A percentile compares a stretch with the other conserved stretches of the same genome.
Evolutionary conservation across 2,329 filamentous ascomycete genomes (phyloP).

Genomic region (Penicillium sp.): DNA sequence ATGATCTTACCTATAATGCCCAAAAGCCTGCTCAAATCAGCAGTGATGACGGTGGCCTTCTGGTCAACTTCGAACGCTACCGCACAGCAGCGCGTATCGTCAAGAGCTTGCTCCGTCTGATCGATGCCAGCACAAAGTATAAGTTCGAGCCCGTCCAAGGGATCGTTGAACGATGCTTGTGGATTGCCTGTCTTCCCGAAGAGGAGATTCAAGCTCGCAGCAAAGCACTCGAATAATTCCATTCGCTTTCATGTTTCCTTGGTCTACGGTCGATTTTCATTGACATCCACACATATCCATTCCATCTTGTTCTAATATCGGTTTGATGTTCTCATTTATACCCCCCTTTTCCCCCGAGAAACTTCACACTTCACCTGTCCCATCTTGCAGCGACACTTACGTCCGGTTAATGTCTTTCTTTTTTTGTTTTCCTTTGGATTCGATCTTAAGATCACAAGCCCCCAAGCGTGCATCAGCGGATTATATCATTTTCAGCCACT

Average conservation of each 20-base stretch:
- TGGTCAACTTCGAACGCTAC: slow-evolving; percentile 68
- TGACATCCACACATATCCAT: slow-evolving; percentile 3
- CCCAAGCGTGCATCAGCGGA: not conserved
- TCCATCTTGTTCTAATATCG: slow-evolving; percentile 11
- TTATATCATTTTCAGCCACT: slow-evolving; percentile 13
- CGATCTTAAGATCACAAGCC: not conserved
- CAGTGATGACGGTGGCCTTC: slow-evolving; percentile 50
- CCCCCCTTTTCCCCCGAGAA: slow-evolving; percentile 12
- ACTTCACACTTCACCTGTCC: slow-evolving; percentile 2
- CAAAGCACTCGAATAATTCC: slow-evolving; percentile 42
- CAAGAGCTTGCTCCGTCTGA: slow-evolving; percentile 62
- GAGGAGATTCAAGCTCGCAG: slow-evolving; percentile 55
- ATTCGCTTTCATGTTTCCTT: slow-evolving; percentile 1
- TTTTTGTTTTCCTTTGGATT: slow-evolving; percentile 2
- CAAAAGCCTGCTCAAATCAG: slow-evolving; percentile 64
- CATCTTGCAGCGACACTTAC: slow-evolving; percentile 19
- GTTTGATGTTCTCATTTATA: slow-evolving; percentile 19
- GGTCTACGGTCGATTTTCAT: slow-evolving; percentile 4
- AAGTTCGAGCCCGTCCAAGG: slow-evolving; percentile 58
- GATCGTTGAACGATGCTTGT: slow-evolving; percentile 63
- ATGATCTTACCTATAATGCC: slow-evolving; percentile 67
- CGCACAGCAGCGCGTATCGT: slow-evolving; percentile 66
- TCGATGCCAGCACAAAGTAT: slow-evolving; percentile 66
- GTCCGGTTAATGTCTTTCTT: slow-evolving; percentile 15
- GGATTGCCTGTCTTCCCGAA: slow-evolving; percentile 63